A percentile compares a stretch with the other conserved stretches of the same genome.
These are phyloP conservation scores for Tuber microsphaerosporum DNA, from an alignment of 495 filamentous ascomycete species.

Conservation along the genomic window DNA sequence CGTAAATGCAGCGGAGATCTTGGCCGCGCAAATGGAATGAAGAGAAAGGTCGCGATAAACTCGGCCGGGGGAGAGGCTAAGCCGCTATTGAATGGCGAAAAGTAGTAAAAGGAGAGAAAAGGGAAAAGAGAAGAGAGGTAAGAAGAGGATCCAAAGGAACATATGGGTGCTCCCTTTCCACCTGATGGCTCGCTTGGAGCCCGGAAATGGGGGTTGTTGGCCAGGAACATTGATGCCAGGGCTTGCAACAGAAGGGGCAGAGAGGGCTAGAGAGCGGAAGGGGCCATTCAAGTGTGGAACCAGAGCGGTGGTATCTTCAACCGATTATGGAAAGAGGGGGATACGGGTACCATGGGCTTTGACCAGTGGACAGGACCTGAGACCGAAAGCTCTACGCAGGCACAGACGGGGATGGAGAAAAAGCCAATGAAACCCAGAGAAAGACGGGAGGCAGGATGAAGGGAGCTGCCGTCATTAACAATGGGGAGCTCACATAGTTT, in stretches of 20 bases:
- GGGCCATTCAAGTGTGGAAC: neutral
- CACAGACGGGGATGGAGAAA: neutral
- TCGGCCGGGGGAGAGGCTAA: neutral
- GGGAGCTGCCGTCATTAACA: neutral
- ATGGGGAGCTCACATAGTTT: neutral
- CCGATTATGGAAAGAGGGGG: neutral
- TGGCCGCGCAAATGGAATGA: slow-evolving; percentile 16
- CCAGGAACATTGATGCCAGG: neutral
- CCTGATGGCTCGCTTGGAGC: neutral
- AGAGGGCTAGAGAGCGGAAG: neutral
- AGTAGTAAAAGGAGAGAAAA: neutral
- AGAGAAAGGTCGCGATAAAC: slow-evolving; percentile 1
- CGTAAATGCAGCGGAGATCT: slow-evolving; percentile 29
- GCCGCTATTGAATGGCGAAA: neutral
- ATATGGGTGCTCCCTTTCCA: neutral
- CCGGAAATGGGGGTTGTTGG: neutral
- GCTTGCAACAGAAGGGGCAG: slow-evolving; percentile 1
- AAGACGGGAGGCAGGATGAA: neutral
- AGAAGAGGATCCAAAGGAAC: slow-evolving; percentile 1
- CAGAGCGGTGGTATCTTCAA: neutral
- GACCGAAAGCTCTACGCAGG: neutral
- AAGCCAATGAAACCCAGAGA: neutral
- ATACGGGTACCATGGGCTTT: neutral
- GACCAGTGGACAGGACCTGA: neutral
- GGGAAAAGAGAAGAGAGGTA: neutral